phyloP scores from a whole-genome alignment of 2,329 filamentous ascomycete genomes.

The Exophiala aquamarina region DNA sequence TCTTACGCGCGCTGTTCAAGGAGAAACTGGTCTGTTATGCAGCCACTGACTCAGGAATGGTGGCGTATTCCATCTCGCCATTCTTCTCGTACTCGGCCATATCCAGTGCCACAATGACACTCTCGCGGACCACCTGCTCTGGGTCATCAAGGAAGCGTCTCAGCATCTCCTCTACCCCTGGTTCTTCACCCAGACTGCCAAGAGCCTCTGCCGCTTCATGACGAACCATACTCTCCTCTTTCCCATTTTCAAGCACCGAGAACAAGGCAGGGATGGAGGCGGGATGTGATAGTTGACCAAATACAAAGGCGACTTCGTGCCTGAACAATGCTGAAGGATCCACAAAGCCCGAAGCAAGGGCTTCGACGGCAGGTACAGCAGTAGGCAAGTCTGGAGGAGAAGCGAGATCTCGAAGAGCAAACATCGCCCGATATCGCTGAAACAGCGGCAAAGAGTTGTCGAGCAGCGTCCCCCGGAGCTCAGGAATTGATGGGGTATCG shows the following conservation, averaged over 20 bases:
- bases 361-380: slow-evolving; percentile 80
- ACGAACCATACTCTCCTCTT: slow-evolving; percentile 93
- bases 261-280: slow-evolving; percentile 92
- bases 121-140: slow-evolving; percentile 91
- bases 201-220: slow-evolving; percentile 97
- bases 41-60: slow-evolving; percentile 60
- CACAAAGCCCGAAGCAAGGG: slow-evolving; percentile 79
- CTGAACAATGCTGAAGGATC: slow-evolving; percentile 92
- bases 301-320: slow-evolving; percentile 97
- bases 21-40: slow-evolving; percentile 11
- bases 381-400: slow-evolving; percentile 90
- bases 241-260: slow-evolving; percentile 70
- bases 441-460: slow-evolving; percentile 80
- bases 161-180: slow-evolving; percentile 84
- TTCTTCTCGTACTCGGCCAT: slow-evolving; percentile 97
- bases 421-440: slow-evolving; percentile 95
- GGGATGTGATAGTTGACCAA: slow-evolving; percentile 91
- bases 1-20: slow-evolving; percentile 7
- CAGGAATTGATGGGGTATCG: slow-evolving; percentile 64
- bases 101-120: slow-evolving; percentile 90
- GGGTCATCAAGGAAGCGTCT: slow-evolving; percentile 83
- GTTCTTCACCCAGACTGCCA: slow-evolving; percentile 88
- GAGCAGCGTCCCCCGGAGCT: slow-evolving; percentile 74
- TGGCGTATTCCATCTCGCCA: slow-evolving; percentile 84
- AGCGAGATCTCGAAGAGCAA: slow-evolving; percentile 89